These are phyloP conservation scores for Fusarium sterilihyphosum DNA, from an alignment of 2,329 filamentous ascomycete genomes.

Conservation along the genomic window DNA sequence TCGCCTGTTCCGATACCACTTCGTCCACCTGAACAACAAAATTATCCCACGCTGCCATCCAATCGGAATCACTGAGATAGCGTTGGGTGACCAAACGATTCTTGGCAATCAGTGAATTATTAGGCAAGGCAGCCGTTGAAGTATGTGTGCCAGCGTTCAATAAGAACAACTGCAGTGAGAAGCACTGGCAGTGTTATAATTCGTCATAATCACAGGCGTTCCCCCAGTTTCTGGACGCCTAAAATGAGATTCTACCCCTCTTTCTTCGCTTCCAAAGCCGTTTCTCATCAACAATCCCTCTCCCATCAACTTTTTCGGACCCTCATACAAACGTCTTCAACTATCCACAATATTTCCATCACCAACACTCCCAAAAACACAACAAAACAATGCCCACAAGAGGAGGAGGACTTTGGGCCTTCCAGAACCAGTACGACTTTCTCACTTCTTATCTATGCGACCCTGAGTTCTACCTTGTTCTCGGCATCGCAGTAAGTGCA, in stretches of 20 bases:
- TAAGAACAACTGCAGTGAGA: not conserved
- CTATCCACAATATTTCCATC: not conserved
- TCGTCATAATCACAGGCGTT: not conserved
- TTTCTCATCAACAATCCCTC: not conserved
- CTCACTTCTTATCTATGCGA: not conserved
- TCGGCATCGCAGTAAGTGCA: not conserved
- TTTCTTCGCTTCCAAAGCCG: accelerated
- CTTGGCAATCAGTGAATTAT: accelerated
- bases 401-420: not conserved
- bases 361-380: not conserved
- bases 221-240: accelerated
- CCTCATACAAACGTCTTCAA: accelerated
- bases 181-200: not conserved
- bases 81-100: not conserved
- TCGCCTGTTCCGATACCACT: not conserved
- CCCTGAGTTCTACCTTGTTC: not conserved
- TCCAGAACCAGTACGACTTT: not conserved
- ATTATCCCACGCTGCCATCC: accelerated
- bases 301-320: accelerated
- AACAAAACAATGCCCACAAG: not conserved
- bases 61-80: not conserved
- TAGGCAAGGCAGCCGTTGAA: not conserved
- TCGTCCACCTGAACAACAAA: not conserved
- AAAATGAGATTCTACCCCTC: not conserved
- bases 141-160: not conserved